A percentile compares a stretch with the other conserved stretches of the same genome.
Conservation (phyloP, 148 eudicot genomes). For the Beta vulgaris region DNA sequence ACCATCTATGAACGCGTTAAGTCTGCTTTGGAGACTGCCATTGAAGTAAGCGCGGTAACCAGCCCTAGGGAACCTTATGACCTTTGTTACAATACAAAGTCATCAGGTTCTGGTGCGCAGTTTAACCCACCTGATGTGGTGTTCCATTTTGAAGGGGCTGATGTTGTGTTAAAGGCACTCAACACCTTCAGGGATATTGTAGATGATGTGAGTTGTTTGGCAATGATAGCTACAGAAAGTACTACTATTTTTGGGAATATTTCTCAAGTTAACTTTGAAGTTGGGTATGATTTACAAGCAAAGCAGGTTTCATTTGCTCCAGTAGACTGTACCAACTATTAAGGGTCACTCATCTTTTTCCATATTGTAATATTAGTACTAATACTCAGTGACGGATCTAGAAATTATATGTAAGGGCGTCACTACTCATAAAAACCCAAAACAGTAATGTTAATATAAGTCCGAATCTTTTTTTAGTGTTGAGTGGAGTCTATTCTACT, state of each 20-base stretch:
- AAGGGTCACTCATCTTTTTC: too few relatives aligned
- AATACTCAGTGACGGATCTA: too few relatives aligned
- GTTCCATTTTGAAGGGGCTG: constrained; percentile 34
- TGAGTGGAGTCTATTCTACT: too few relatives aligned
- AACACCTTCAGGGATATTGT: constrained; percentile 12
- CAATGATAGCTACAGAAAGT: constrained; percentile 21
- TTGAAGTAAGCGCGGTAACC: not conserved
- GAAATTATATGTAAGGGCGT: too few relatives aligned
- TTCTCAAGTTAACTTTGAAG: constrained; percentile 31
- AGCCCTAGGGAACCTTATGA: constrained; percentile 14
- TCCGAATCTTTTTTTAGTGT: too few relatives aligned
- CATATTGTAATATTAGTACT: too few relatives aligned
- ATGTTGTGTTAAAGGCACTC: constrained; percentile 21
- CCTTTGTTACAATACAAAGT: constrained; percentile 19
- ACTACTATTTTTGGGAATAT: constrained; percentile 28
- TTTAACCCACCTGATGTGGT: constrained; percentile 20
- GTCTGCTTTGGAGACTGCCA: constrained; percentile 5
- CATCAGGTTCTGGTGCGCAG: not conserved
- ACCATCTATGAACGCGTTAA: constrained; percentile 15
- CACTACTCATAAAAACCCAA: too few relatives aligned
- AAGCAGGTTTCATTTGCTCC: constrained; percentile 19
- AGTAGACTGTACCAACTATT: constrained; percentile 23
- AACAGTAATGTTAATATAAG: too few relatives aligned
- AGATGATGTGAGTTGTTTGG: constrained; percentile 21
- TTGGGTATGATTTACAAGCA: constrained; percentile 21